Percentiles rank a stretch among this genome's conserved stretches.
Conservation (phyloP, 305 asterid genomes). For the Petunia hybrid region DNA sequence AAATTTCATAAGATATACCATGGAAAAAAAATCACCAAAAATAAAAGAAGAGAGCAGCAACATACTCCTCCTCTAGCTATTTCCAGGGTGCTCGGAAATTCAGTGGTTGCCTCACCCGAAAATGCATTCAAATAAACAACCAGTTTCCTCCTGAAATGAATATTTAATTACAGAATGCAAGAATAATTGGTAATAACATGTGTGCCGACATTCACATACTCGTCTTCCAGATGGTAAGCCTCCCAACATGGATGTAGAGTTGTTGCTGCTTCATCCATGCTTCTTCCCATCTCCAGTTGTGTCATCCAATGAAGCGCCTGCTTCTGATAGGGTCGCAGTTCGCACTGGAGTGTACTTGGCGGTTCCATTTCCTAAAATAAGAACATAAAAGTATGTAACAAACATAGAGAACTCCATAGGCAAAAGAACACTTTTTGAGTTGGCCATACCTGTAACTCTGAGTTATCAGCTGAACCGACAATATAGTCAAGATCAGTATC, state of each 20-base stretch:
- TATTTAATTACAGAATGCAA: slow-evolving; percentile 30
- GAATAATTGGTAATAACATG: slow-evolving; percentile 30
- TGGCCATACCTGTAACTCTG: slow-evolving; percentile 73
- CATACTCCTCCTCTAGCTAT: slow-evolving; percentile 99
- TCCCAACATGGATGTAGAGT: slow-evolving; percentile 98
- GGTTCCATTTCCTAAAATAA: slow-evolving; percentile 91
- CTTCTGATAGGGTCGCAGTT: slow-evolving; percentile 96
- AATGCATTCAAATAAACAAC: slow-evolving; percentile 83
- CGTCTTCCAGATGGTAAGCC: slow-evolving; percentile 84
- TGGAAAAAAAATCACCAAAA: slow-evolving; percentile 24
- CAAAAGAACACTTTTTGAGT: slow-evolving; percentile 24
- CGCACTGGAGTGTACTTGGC: slow-evolving; percentile 81
- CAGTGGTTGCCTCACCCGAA: slow-evolving; percentile 89
- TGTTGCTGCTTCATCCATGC: slow-evolving; percentile 74
- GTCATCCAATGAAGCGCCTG: slow-evolving; percentile 98
- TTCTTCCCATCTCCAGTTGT: slow-evolving; percentile 78
- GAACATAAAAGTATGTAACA: slow-evolving; percentile 37
- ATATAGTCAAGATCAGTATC: slow-evolving; percentile 90
- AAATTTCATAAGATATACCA: slow-evolving; percentile 15
- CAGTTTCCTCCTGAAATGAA: slow-evolving; percentile 72
- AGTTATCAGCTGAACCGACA: slow-evolving; percentile 81
- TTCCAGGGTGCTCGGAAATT: slow-evolving; percentile 94
- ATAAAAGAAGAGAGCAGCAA: slow-evolving; percentile 41
- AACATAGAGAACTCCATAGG: slow-evolving; percentile 18
- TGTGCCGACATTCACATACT: slow-evolving; percentile 52